These are phyloP conservation scores for Leishmania amazonensis DNA, from an alignment of 208 protist species.

Conservation along the genomic window DNA sequence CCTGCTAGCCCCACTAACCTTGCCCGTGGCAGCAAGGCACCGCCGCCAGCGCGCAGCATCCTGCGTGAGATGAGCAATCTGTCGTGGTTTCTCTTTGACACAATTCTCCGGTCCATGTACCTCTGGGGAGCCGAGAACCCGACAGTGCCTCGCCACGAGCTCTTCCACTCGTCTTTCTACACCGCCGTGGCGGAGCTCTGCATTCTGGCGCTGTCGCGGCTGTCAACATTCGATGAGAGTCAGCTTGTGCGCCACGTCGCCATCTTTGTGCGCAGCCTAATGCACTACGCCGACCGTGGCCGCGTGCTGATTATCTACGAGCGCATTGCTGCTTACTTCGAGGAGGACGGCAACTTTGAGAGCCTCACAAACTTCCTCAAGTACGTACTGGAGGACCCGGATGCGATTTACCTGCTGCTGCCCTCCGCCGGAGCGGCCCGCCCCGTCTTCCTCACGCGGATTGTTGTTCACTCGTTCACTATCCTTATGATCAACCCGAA, in stretches of 20 bases:
- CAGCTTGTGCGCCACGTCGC: constrained; percentile 67
- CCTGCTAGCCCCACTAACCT: constrained; percentile 1
- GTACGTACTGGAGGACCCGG: constrained; percentile 70
- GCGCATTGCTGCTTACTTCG: constrained; percentile 59
- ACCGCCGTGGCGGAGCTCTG: constrained; percentile 61
- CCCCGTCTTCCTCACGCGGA: constrained; percentile 73
- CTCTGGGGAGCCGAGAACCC: constrained; percentile 75
- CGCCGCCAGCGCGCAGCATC: constrained; percentile 43
- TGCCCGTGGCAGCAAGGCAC: constrained; percentile 20
- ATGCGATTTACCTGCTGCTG: constrained; percentile 65
- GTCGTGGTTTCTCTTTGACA: constrained; percentile 87
- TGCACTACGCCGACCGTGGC: constrained; percentile 78
- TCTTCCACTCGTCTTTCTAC: constrained; percentile 81
- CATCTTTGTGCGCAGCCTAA: constrained; percentile 73
- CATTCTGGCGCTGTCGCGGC: constrained; percentile 48
- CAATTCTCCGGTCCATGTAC: constrained; percentile 83
- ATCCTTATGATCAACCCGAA: constrained; percentile 64
- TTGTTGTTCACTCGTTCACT: constrained; percentile 64
- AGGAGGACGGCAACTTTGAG: constrained; percentile 53
- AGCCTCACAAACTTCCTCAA: constrained; percentile 68
- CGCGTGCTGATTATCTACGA: constrained; percentile 60
- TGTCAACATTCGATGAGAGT: constrained; percentile 61
- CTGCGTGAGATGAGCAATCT: constrained; percentile 72
- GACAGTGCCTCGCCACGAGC: constrained; percentile 32
- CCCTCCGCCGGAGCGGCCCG: constrained; percentile 40